Conservation (phyloP, 2,329 filamentous ascomycete species). For the Fusarium sacchari region DNA sequence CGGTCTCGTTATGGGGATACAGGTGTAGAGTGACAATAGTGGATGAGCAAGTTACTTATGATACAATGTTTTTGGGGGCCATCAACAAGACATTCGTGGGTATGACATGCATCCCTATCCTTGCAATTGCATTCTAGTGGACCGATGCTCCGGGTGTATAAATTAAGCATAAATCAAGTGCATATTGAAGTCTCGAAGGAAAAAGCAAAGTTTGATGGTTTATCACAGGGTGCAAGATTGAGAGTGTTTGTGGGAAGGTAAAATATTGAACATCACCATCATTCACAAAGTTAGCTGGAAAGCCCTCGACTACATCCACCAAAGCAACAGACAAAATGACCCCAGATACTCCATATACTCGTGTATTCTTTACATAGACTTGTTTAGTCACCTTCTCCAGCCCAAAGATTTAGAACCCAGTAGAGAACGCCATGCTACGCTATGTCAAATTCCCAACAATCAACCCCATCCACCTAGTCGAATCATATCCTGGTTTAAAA, state of each 20-base stretch:
- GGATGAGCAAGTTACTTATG: too few species aligned
- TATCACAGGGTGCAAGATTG: not conserved
- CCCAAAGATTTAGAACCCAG: not conserved
- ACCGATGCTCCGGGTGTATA: not conserved
- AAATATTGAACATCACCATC: not conserved
- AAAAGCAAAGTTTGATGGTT: not conserved
- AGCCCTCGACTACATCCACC: not conserved
- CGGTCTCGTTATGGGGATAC: not conserved
- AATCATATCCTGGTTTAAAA: not conserved
- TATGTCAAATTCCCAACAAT: slow-evolving; percentile 4
- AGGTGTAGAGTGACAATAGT: not conserved
- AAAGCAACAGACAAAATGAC: not conserved
- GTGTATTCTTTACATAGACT: slow-evolving; percentile 5
- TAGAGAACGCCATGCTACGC: slow-evolving; percentile 20
- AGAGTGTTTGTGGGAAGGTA: not conserved
- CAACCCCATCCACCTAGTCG: not conserved
- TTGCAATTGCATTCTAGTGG: slow-evolving; percentile 5
- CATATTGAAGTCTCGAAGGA: not conserved
- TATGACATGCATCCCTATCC: not conserved
- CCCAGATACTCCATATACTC: not conserved
- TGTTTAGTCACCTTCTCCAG: not conserved
- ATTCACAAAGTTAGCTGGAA: not conserved
- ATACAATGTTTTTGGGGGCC: too few species aligned
- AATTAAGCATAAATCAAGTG: not conserved
- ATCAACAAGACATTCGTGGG: too few species aligned